These are phyloP conservation scores for Rhodamnia rubescens DNA, from an alignment of 345 rosid species.

Conservation along the genomic window DNA sequence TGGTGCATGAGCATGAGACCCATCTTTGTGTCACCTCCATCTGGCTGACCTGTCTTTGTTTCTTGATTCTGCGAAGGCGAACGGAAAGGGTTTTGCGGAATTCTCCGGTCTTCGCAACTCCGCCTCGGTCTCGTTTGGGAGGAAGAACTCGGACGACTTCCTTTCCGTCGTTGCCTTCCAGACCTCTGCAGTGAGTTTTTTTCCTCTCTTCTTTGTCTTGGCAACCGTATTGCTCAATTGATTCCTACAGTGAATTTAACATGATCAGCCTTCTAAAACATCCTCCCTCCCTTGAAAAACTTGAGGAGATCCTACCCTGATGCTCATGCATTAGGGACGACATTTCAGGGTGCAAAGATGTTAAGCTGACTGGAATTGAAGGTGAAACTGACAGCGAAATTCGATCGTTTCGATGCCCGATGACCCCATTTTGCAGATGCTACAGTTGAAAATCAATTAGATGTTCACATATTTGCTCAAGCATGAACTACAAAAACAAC, in stretches of 20 bases:
- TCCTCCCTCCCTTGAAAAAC: background rate
- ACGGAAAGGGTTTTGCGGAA: conserved; percentile 57
- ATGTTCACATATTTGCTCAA: background rate
- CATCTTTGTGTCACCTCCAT: background rate
- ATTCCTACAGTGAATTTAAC: background rate
- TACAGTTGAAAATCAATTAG: background rate
- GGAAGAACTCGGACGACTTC: conserved; percentile 65
- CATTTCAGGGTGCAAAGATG: background rate
- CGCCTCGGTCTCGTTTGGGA: conserved; percentile 39
- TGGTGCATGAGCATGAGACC: too few relatives aligned
- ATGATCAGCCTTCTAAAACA: background rate
- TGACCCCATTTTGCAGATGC: background rate
- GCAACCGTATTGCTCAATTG: background rate
- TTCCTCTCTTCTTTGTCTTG: background rate
- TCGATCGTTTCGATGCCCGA: background rate
- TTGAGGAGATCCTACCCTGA: background rate
- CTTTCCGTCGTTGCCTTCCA: conserved; percentile 57
- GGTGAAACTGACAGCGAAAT: background rate
- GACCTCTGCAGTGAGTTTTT: conserved; percentile 63
- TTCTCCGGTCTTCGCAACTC: conserved; percentile 72
- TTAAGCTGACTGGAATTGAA: background rate
- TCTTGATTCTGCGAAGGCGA: conserved; percentile 13
- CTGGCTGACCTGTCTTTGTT: background rate
- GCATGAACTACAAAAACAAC: background rate
- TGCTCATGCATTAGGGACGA: background rate